Conservation (phyloP, 768 basidiomycete genomes). For the Tricholoma sp. region DNA sequence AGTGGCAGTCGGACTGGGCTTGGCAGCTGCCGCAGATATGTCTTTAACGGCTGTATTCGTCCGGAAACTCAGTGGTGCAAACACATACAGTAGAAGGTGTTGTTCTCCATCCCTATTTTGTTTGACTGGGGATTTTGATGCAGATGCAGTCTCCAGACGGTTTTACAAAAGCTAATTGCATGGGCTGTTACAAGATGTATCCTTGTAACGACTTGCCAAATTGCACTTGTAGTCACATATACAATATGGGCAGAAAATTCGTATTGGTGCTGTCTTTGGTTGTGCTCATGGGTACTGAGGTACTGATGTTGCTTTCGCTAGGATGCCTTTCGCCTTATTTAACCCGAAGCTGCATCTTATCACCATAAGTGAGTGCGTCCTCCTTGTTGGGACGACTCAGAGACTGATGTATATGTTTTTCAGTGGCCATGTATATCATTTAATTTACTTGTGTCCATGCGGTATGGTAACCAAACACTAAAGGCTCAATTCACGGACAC, state of each 20-base stretch:
- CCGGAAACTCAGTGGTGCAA: not conserved
- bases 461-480: not conserved
- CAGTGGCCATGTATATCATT: not conserved
- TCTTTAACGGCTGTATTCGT: not conserved
- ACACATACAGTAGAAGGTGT: not conserved
- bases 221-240: not conserved
- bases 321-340: not conserved
- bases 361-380: not conserved
- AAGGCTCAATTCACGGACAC: not conserved
- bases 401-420: not conserved
- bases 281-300: not conserved
- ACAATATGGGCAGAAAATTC: not conserved
- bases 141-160: not conserved
- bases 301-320: not conserved
- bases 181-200: not conserved
- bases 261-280: not conserved
- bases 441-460: not conserved
- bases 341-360: not conserved
- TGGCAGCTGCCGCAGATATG: not conserved
- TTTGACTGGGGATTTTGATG: not conserved
- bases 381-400: not conserved
- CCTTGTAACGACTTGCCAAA: not conserved
- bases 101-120: not conserved
- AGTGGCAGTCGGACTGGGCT: not conserved
- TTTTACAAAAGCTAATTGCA: not conserved